Evolutionary conservation across 1,284 basidiomycete species (phyloP).

Genomic region (Leccinum fallax): DNA sequence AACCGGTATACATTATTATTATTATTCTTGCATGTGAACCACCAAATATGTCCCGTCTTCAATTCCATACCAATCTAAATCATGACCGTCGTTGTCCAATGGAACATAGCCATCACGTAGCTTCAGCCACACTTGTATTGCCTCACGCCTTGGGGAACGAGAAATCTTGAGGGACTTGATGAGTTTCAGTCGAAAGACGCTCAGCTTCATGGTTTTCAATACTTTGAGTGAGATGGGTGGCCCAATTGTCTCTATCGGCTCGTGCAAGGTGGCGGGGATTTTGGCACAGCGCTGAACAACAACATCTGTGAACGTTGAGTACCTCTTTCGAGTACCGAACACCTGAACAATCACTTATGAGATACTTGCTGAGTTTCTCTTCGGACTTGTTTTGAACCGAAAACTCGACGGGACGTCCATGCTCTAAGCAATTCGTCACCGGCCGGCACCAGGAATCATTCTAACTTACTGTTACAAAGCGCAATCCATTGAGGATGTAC

Average conservation of each 20-base stretch:
- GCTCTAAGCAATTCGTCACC: conserved; percentile 44
- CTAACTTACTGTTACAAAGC: conserved; percentile 62
- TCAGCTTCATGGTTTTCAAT: conserved; percentile 66
- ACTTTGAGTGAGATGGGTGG: conserved; percentile 47
- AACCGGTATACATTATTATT: conserved; percentile 3
- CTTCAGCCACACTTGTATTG: conserved; percentile 53
- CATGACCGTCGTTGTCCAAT: conserved; percentile 51
- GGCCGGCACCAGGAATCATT: background rate
- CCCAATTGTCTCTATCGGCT: conserved; percentile 7
- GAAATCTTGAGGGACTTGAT: conserved; percentile 45
- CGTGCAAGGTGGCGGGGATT: conserved; percentile 17
- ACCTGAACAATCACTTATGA: conserved; percentile 54
- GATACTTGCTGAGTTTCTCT: conserved; percentile 60
- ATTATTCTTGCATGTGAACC: conserved; percentile 33
- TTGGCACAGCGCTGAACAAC: conserved; percentile 35
- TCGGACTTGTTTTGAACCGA: conserved; percentile 36
- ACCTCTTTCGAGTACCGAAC: background rate
- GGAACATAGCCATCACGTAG: conserved; percentile 52
- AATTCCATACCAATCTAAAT: conserved; percentile 72
- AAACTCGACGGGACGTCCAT: conserved; percentile 56
- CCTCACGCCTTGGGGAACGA: conserved; percentile 18
- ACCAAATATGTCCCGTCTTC: conserved; percentile 58
- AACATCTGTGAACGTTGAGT: conserved; percentile 38
- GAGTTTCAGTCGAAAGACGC: conserved; percentile 55
- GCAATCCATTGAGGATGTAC: conserved; percentile 65